Evolutionary conservation across 2,329 filamentous ascomycete genomes (phyloP).

Genomic region (Xylaria polymorpha): DNA sequence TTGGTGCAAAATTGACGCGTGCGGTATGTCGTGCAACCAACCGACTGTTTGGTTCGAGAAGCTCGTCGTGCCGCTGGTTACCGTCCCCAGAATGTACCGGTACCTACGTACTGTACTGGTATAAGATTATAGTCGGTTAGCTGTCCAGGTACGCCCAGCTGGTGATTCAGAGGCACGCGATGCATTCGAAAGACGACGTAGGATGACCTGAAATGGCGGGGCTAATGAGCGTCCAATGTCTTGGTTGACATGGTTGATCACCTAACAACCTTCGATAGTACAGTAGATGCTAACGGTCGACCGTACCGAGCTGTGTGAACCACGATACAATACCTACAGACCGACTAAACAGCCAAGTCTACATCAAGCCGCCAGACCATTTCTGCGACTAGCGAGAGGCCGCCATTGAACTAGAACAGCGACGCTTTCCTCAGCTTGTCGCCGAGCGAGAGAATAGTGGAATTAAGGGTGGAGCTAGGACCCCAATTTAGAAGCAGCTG

Average conservation of each 20-base stretch:
- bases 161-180: conserved; percentile 18
- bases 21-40: conserved; percentile 26
- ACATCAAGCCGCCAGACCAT: conserved; percentile 13
- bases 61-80: not conserved
- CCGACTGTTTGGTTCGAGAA: conserved; percentile 10
- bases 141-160: not conserved
- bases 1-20: conserved; percentile 1
- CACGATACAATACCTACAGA: not conserved
- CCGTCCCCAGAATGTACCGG: not conserved
- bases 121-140: not conserved
- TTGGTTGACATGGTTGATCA: conserved; percentile 17
- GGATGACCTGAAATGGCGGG: not conserved
- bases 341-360: not conserved
- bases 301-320: not conserved
- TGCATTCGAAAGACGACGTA: conserved; percentile 13
- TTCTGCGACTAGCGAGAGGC: conserved; percentile 11
- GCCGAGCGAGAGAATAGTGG: conserved; percentile 18
- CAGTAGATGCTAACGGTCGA: not conserved
- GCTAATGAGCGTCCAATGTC: conserved; percentile 12
- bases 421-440: conserved; percentile 27
- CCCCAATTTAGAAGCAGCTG: conserved; percentile 30
- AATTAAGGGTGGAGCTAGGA: conserved; percentile 20
- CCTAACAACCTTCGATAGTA: not conserved
- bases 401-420: not conserved
- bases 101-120: conserved; percentile 5